Base-by-base conservation (phyloP, 164 flowering plant genomes). In the Tetracentron sinense region DNA sequence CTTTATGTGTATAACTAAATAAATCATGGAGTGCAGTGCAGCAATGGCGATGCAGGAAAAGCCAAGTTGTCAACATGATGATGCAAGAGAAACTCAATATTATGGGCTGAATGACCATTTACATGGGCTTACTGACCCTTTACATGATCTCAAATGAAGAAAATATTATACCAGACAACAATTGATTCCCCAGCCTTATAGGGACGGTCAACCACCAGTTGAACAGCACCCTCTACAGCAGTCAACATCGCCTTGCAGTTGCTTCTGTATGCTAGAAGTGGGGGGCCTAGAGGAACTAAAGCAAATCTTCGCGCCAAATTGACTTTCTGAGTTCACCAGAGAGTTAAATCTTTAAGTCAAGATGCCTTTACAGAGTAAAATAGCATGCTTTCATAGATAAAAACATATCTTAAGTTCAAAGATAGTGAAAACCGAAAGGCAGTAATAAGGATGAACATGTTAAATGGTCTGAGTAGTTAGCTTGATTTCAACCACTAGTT, bases 271-370 rank as follows among this genome's bases (percentile, higher is more conserved):
- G 99, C 89, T 65, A 94, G 74, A 62, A 94, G 69, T 17, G 99
- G 99, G 5, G 99, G 99, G 23, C 99, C 99, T 61, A 94, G 81
- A 63, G 97, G 99, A 65, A 94, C 99, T 72, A 94, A 77, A 26
- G 99, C 96, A 87, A 94, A 94, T 74, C 99, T 84, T 59, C 97
- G 84, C 8, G 97, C 97, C 73, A 94, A 77, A 78, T 84, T 81
- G 63, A 94, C 99, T 71, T 88, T 90, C 99, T 94, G 85, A 52
- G 59, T 57, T 56, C 62, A 77, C 23, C 65, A 42, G 20, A 53
- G 27, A 19, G 29, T 15, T 23, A 50, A 53, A 47, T 25, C 12
- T 51, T 65, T 61, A 68, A 46, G 52, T n/a, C 42, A n/a, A 54
- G 52, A 20, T 29, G 35, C 22, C 59, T 61, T 21, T n/a, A n/a